Base-by-base conservation (phyloP, 257 asterid species). In the Penstemon newberryi region DNA sequence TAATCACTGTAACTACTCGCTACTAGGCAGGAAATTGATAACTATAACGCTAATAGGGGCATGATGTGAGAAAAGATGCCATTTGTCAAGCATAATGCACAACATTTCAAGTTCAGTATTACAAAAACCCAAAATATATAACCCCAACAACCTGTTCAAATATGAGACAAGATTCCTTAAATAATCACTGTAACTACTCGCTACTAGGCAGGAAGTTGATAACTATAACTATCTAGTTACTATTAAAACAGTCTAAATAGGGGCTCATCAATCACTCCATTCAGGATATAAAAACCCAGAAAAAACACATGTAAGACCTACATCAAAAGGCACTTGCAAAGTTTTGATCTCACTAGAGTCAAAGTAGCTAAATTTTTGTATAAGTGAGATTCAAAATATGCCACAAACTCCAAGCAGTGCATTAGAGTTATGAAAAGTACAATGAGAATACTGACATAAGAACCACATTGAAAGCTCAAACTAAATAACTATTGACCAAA, bases 341-440 rank as follows among this genome's bases (percentile, higher is more conserved):
- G 39, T 38, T 42, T 8, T 46, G 40, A 37, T 25, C 60, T 52
- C 40, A 42, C 62, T 51, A 59, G 47, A 6, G 57, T 55, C 61
- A 12, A 43, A 7, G 36, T 40, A 15, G 9, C 46, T 42, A 39
- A 73, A 33, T 49, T 18, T 45, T 53, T 51, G 39, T 57, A 43
- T 52, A 33, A 47, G 65, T 8, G 51, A 65, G 19, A 58, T 52
- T 65, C 67, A 76, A 71, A 9, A 39, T 53, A 49, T n/a, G 8
- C 45, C 64, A 44, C 53, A 55, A 60, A 66, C 54, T 69, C 9
- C 72, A 40, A 56, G 39, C 25, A 67, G 40, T 50, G 51, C 51
- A n/a, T 41, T 12, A n/a, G 55, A 19, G 41, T 51, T 41, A 61
- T 43, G 45, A 50, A 49, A 66, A 40, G 6, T 6, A 40, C 56